A percentile compares a stretch with the other conserved stretches of the same genome.
These are phyloP conservation scores for Volutella citrinella DNA, from an alignment of 2,329 filamentous ascomycete genomes.

Conservation along the genomic window DNA sequence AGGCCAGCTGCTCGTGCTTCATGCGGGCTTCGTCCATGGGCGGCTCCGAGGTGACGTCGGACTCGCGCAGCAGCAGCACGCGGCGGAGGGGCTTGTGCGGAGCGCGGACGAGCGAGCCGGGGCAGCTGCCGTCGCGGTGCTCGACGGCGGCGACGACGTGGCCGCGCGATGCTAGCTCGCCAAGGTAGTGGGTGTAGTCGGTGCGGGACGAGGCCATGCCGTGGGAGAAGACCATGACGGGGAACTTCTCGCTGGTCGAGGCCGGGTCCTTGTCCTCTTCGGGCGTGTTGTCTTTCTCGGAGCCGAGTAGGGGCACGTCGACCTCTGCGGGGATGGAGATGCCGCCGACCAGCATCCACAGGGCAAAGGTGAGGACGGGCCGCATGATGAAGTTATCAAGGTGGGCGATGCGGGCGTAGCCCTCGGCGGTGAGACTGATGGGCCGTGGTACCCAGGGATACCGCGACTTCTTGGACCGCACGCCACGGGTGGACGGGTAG, in stretches of 20 bases:
- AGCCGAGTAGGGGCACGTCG: slow-evolving; percentile 38
- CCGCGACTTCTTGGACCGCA: slow-evolving; percentile 21
- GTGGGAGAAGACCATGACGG: slow-evolving; percentile 51
- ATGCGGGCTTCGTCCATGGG: slow-evolving; percentile 35
- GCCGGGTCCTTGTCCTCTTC: neutral
- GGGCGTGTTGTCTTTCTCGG: slow-evolving; percentile 13
- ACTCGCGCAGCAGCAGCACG: slow-evolving; percentile 33
- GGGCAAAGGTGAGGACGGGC: slow-evolving; percentile 39
- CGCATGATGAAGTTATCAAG: slow-evolving; percentile 42
- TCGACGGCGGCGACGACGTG: slow-evolving; percentile 48
- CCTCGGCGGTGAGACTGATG: slow-evolving; percentile 41
- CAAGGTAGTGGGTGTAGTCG: slow-evolving; percentile 50
- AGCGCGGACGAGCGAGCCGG: slow-evolving; percentile 39
- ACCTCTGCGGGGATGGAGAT: slow-evolving; percentile 47
- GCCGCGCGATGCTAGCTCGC: slow-evolving; percentile 48
- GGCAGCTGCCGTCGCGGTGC: slow-evolving; percentile 51
- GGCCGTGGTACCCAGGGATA: slow-evolving; percentile 46
- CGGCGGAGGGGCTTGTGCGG: slow-evolving; percentile 26
- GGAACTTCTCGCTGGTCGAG: slow-evolving; percentile 27
- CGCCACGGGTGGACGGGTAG: slow-evolving; percentile 38
- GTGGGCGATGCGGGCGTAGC: slow-evolving; percentile 44
- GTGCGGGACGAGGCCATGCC: slow-evolving; percentile 48
- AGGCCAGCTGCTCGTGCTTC: slow-evolving; percentile 46
- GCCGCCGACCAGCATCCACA: slow-evolving; percentile 40
- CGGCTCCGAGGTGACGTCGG: slow-evolving; percentile 30